Evolutionary conservation across 2,329 filamentous ascomycete genomes (phyloP).

Genomic region (Penicillium sp.): DNA sequence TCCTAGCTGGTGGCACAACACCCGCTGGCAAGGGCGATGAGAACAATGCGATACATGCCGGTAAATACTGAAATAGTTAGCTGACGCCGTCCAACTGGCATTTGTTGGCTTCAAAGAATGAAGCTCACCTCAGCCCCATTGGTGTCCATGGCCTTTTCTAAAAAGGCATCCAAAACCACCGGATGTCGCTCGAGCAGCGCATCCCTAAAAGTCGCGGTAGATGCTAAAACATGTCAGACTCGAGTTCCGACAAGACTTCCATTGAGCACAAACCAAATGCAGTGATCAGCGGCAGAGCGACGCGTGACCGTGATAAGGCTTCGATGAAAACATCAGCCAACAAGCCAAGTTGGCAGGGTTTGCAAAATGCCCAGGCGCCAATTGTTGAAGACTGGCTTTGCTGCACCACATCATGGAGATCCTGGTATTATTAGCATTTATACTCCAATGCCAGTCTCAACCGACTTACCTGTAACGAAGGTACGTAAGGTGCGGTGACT

Average conservation of each 20-base stretch:
- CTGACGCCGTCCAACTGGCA: not conserved
- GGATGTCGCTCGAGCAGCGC: slow-evolving; percentile 32
- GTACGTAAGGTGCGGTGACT: slow-evolving; percentile 49
- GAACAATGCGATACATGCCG: slow-evolving; percentile 33
- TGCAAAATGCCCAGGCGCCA: slow-evolving; percentile 45
- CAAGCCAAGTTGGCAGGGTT: slow-evolving; percentile 48
- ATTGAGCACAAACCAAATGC: slow-evolving; percentile 42
- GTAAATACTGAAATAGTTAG: slow-evolving; percentile 24
- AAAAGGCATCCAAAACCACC: slow-evolving; percentile 32
- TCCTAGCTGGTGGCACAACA: slow-evolving; percentile 30
- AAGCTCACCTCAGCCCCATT: slow-evolving; percentile 30
- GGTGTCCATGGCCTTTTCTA: slow-evolving; percentile 28
- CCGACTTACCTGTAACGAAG: slow-evolving; percentile 47
- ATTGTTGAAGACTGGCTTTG: slow-evolving; percentile 36
- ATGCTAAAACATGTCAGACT: slow-evolving; percentile 23
- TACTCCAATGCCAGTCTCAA: not conserved
- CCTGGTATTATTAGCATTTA: slow-evolving; percentile 21
- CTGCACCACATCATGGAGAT: slow-evolving; percentile 27
- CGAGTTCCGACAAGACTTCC: not conserved
- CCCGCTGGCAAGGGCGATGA: slow-evolving; percentile 31
- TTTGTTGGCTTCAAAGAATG: no score
- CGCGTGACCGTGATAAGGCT: slow-evolving; percentile 50
- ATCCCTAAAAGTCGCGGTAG: slow-evolving; percentile 29
- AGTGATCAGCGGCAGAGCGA: slow-evolving; percentile 50
- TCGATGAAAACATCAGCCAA: slow-evolving; percentile 48